Percentiles rank a stretch among this genome's conserved stretches.
phyloP scores from a whole-genome alignment of 495 filamentous ascomycete species.

The Physcia stellaris region DNA sequence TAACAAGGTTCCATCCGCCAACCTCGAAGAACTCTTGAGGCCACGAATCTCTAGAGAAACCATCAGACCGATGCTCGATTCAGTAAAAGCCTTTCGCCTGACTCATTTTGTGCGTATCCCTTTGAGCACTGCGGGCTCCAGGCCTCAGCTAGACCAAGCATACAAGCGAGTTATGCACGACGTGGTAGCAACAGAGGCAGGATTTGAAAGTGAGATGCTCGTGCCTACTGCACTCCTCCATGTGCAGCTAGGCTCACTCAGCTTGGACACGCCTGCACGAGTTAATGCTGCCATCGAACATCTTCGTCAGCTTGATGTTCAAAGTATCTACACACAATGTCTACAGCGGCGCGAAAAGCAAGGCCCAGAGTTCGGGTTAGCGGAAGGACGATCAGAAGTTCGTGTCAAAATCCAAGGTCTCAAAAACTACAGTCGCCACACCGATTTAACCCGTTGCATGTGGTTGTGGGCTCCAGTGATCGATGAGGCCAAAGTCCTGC shows the following conservation, averaged over 20 bases:
- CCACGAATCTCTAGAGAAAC: too few species aligned
- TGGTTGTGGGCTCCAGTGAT: background rate
- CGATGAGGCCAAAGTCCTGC: background rate
- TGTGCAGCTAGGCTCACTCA: conserved; percentile 80
- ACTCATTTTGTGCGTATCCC: conserved; percentile 86
- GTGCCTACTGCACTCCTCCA: conserved; percentile 67
- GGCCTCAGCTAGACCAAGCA: background rate
- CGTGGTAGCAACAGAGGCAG: background rate
- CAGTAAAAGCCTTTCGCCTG: too few species aligned
- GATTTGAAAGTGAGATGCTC: conserved; percentile 12
- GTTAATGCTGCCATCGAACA: conserved; percentile 45
- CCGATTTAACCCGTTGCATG: background rate
- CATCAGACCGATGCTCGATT: too few species aligned
- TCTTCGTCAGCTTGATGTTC: conserved; percentile 39
- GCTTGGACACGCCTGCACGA: conserved; percentile 39
- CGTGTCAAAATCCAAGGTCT: too few species aligned
- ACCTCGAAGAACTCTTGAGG: too few species aligned
- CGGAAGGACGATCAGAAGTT: too few species aligned
- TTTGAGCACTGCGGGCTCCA: conserved; percentile 21
- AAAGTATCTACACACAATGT: conserved; percentile 15
- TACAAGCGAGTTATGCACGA: background rate
- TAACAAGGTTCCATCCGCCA: too few species aligned
- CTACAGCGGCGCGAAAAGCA: too few species aligned
- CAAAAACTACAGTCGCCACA: conserved; percentile 13
- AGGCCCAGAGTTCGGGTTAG: too few species aligned